Evolutionary conservation across 1,139 yeast species (phyloP), one percentile per base, ranked within the genome.

Genomic region (Nakaseomyces glabratus): DNA sequence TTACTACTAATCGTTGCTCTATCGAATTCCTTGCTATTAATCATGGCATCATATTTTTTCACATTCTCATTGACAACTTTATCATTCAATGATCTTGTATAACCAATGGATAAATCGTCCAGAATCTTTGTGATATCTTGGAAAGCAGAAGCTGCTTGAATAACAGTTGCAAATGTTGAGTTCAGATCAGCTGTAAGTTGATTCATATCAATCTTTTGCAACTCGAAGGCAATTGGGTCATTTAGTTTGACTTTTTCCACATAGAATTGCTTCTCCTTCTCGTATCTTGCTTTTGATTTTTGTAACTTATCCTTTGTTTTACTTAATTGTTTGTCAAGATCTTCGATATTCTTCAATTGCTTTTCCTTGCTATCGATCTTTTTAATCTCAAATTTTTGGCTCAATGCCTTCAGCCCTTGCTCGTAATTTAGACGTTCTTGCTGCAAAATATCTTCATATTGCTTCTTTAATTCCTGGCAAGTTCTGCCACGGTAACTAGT

Each of bases 381-480:
- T 32, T 52, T 49, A 14, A 52, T 40, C 14, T 55, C 47, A n/a
- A n/a, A n/a, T n/a, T n/a, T n/a, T n/a, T n/a, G n/a, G 15, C 44
- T 34, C 10, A 58, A 52, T 4, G 56, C 57, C 6, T 40, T 36
- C 2, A 42, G 31, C 24, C 60, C 63, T 23, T 36, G 41, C 14
- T 40, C 31, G 17, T 54, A 52, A 24, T 46, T 49, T 8, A 38
- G 42, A 20, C 48, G 14, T 49, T 55, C 47, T 46, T 51, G 31
- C n/a, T 51, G 43, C 11, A 53, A 43, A 14, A 58, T 48, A 14
- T 60, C 60, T 13, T 63, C 57, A 32, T 61, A 60, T 18, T 58
- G 54, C 1, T 49, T 51, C 20, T 61, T 59, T 40, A 73, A 63
- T 40, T 73, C 73, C 0, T 45, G 49, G 56, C 97, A 88, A 5